phyloP scores from a whole-genome alignment of 2,329 filamentous ascomycete genomes.

The Botrytis squamosa region DNA sequence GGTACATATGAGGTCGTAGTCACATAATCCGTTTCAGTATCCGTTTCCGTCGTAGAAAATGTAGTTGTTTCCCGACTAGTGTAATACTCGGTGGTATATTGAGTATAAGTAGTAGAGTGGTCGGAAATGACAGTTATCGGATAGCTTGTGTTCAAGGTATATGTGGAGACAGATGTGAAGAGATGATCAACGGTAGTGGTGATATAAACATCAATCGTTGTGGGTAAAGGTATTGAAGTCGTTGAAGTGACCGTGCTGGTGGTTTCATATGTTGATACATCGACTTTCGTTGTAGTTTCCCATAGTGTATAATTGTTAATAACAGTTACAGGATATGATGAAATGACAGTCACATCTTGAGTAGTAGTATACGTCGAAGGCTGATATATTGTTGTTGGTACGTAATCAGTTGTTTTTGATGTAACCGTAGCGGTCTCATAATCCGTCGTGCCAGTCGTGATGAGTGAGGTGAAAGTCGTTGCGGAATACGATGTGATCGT shows the following conservation, averaged over 20 bases:
- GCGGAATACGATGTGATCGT: constrained; percentile 23
- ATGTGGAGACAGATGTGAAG: constrained; percentile 4
- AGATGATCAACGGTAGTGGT: neutral
- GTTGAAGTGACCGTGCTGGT: constrained; percentile 9
- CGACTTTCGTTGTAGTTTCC: neutral
- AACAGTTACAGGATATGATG: constrained; percentile 23
- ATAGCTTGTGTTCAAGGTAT: constrained; percentile 5
- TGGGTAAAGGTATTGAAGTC: neutral
- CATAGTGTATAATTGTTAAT: constrained; percentile 16
- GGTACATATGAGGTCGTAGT: neutral
- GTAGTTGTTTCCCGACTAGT: constrained; percentile 10
- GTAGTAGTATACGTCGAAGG: constrained; percentile 11
- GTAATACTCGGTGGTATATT: constrained; percentile 5
- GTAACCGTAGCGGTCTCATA: constrained; percentile 12
- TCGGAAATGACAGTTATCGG: constrained; percentile 8
- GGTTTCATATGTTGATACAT: constrained; percentile 10
- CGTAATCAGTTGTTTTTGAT: constrained; percentile 4
- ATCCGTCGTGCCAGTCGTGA: constrained; percentile 8
- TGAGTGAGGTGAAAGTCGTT: constrained; percentile 18
- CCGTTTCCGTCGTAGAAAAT: neutral
- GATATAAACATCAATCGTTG: constrained; percentile 10
- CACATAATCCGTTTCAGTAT: constrained; percentile 2
- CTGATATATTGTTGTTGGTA: constrained; percentile 7
- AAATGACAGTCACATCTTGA: neutral
- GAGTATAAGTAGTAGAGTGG: constrained; percentile 12